Conservation (phyloP, 2,329 filamentous ascomycete species). For the Macrophomina pseudophaseolina region DNA sequence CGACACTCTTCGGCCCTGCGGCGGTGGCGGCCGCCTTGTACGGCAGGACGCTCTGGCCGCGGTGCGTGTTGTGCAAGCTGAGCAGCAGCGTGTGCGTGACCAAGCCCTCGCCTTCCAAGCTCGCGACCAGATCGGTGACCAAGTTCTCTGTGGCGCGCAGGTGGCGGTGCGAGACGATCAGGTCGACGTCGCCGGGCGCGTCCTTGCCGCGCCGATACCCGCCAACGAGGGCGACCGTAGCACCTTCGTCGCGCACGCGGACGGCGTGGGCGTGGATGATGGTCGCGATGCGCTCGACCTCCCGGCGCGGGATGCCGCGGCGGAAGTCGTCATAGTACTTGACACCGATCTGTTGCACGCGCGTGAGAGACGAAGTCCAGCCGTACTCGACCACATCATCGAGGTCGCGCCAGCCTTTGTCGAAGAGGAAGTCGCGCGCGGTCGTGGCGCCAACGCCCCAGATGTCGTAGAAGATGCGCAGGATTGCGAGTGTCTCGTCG, state of each 20-base stretch:
- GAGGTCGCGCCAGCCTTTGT: slow-evolving; percentile 77
- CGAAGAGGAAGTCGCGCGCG: slow-evolving; percentile 79
- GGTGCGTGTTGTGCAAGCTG: slow-evolving; percentile 70
- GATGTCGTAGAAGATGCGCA: slow-evolving; percentile 79
- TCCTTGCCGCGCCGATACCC: slow-evolving; percentile 81
- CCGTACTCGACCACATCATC: slow-evolving; percentile 86
- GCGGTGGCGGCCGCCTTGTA: slow-evolving; percentile 44
- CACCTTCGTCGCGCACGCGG: slow-evolving; percentile 57
- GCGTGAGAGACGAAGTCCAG: slow-evolving; percentile 70
- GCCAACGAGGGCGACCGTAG: slow-evolving; percentile 72
- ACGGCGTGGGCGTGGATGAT: slow-evolving; percentile 71
- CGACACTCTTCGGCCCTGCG: slow-evolving; percentile 45
- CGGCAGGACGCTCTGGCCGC: slow-evolving; percentile 70
- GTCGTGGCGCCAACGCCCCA: slow-evolving; percentile 90
- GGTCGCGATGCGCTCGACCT: slow-evolving; percentile 72
- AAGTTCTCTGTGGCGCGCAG: slow-evolving; percentile 70
- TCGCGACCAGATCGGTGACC: slow-evolving; percentile 71
- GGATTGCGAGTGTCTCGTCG: slow-evolving; percentile 67
- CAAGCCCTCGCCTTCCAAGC: slow-evolving; percentile 70
- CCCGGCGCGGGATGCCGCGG: slow-evolving; percentile 70
- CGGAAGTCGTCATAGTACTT: slow-evolving; percentile 92
- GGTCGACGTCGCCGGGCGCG: slow-evolving; percentile 79
- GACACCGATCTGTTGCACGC: slow-evolving; percentile 89
- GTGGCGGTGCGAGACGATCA: slow-evolving; percentile 81
- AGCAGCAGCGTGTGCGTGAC: slow-evolving; percentile 83